Conservation (phyloP, 768 basidiomycete species). For the Termitomyces sp. region DNA sequence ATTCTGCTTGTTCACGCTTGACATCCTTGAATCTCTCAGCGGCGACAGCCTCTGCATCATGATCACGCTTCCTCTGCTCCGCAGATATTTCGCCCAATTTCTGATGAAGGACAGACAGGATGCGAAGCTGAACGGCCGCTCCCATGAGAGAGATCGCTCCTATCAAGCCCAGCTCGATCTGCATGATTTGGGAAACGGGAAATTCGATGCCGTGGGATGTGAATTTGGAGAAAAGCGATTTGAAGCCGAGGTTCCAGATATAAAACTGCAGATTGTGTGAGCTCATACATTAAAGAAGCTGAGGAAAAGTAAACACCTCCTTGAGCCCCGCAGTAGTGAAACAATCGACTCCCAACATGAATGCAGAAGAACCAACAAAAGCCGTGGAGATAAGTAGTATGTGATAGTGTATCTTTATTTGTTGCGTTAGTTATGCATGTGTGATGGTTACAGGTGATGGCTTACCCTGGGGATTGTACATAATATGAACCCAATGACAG, state of each 20-base stretch:
- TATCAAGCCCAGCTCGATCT: constrained; percentile 89
- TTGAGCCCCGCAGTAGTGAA: constrained; percentile 90
- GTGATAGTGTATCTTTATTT: constrained; percentile 71
- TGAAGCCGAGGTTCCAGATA: constrained; percentile 92
- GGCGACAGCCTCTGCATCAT: constrained; percentile 73
- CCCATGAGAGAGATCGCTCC: constrained; percentile 84
- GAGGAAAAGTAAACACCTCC: constrained; percentile 54
- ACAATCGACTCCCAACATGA: constrained; percentile 93
- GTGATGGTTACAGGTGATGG: constrained; percentile 6
- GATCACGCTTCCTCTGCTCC: constrained; percentile 69
- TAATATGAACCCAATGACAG: constrained; percentile 74
- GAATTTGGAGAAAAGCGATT: constrained; percentile 74
- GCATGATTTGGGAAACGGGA: constrained; percentile 87
- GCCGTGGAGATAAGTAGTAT: constrained; percentile 84
- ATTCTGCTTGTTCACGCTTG: constrained; percentile 69
- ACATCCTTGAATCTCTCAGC: constrained; percentile 65
- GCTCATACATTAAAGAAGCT: background rate
- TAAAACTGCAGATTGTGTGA: constrained; percentile 63
- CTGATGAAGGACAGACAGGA: constrained; percentile 74
- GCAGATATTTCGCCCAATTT: constrained; percentile 78
- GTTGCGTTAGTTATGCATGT: constrained; percentile 9
- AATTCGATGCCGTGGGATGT: constrained; percentile 63
- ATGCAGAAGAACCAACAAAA: constrained; percentile 84
- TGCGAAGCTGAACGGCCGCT: constrained; percentile 84
- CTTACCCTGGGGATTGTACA: constrained; percentile 76